phyloP scores from a whole-genome alignment of 2,329 filamentous ascomycete species.

The Torrubiellomyces zombiae region DNA sequence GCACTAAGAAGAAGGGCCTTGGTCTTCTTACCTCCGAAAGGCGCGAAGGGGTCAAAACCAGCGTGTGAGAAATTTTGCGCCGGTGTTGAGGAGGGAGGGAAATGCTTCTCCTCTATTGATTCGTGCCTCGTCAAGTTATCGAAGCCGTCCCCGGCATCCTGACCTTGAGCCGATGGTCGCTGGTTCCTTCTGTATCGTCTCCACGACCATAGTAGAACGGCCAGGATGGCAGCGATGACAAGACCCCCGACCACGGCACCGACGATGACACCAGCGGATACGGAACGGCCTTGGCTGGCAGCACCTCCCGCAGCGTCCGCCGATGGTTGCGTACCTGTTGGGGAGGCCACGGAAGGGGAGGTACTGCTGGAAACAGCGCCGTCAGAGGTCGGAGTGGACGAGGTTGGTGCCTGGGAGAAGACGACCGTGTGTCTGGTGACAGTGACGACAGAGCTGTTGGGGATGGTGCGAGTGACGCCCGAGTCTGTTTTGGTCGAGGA shows the following conservation, averaged over 20 bases:
- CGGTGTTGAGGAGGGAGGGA: too few species aligned
- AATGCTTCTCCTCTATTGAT: too few species aligned
- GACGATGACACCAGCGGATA: constrained; percentile 16
- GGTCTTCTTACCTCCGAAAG: constrained; percentile 25
- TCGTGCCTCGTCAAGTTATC: too few species aligned
- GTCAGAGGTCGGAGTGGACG: constrained; percentile 2
- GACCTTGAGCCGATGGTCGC: too few species aligned
- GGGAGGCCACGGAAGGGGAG: neutral
- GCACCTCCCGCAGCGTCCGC: neutral
- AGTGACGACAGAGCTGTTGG: constrained; percentile 17
- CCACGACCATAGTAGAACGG: constrained; percentile 8
- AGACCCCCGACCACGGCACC: constrained; percentile 16
- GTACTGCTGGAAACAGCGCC: neutral
- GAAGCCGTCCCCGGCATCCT: too few species aligned
- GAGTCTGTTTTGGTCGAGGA: constrained; percentile 16
- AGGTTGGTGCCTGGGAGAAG: constrained; percentile 10
- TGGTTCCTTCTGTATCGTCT: constrained; percentile 8
- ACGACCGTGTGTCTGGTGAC: constrained; percentile 18
- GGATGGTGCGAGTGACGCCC: constrained; percentile 18
- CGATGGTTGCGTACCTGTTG: neutral
- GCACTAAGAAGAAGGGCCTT: neutral
- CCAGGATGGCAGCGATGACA: constrained; percentile 11
- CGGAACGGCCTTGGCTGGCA: neutral
- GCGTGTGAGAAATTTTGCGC: constrained; percentile 11
- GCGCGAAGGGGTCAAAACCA: constrained; percentile 21